Conservation (phyloP, 306 rosid genomes). For the Lathyrus aphaca region DNA sequence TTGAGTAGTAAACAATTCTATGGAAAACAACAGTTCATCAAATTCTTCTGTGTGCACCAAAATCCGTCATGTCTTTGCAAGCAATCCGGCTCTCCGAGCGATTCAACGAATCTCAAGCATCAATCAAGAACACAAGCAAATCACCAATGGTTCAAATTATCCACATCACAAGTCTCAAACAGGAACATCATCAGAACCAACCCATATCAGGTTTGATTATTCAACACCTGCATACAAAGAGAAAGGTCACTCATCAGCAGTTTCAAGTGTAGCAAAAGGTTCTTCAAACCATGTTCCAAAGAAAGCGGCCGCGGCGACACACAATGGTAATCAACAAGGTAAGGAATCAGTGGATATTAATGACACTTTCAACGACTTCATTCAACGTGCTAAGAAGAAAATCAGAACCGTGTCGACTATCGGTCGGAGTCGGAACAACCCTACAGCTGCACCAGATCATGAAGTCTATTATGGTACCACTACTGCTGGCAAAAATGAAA, state of each 20-base stretch:
- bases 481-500: slow-evolving; percentile 31
- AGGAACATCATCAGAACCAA: slow-evolving; percentile 14
- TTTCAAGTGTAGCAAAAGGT: slow-evolving; percentile 31
- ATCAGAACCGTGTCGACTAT: slow-evolving; percentile 42
- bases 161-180: slow-evolving; percentile 30
- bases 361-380: slow-evolving; percentile 47
- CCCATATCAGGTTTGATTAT: slow-evolving; percentile 43
- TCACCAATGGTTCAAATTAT: slow-evolving; percentile 24
- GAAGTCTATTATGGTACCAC: slow-evolving; percentile 20
- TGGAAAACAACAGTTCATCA: slow-evolving; percentile 52
- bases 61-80: slow-evolving; percentile 50
- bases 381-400: slow-evolving; percentile 40
- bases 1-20: not conserved
- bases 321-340: slow-evolving; percentile 29
- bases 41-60: slow-evolving; percentile 47
- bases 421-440: slow-evolving; percentile 35
- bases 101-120: slow-evolving; percentile 40
- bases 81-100: slow-evolving; percentile 36
- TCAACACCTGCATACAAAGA: slow-evolving; percentile 23
- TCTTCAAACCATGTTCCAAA: slow-evolving; percentile 11
- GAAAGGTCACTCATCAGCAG: slow-evolving; percentile 18
- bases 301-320: not conserved
- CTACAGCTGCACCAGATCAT: slow-evolving; percentile 32
- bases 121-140: slow-evolving; percentile 42
- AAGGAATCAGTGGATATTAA: slow-evolving; percentile 39